Evolutionary conservation across 768 basidiomycete genomes (phyloP).

Genomic region (Leccinum uliginosum): DNA sequence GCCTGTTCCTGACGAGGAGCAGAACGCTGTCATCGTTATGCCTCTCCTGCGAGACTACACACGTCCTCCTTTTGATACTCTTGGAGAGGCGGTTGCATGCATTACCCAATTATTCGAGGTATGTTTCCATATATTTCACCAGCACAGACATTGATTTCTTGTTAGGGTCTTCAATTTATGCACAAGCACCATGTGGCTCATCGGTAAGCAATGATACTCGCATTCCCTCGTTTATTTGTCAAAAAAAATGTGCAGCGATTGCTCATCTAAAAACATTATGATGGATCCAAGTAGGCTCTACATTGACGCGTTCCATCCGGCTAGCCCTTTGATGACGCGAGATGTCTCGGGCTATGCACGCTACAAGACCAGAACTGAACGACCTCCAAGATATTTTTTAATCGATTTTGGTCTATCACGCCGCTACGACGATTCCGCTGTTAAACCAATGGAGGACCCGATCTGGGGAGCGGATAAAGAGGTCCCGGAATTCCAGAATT

Average conservation of each 20-base stretch:
- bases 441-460: neutral
- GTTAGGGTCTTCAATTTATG: neutral
- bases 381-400: too few relatives aligned
- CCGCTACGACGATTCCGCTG: neutral
- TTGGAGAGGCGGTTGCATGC: neutral
- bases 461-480: neutral
- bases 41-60: constrained; percentile 27
- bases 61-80: neutral
- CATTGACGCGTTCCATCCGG: neutral
- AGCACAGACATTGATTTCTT: neutral
- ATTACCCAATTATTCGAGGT: neutral
- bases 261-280: neutral
- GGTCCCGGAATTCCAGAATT: neutral
- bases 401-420: neutral
- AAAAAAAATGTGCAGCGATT: neutral
- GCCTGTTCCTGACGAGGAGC: constrained; percentile 3
- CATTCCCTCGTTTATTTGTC: neutral
- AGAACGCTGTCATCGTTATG: constrained; percentile 27
- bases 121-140: neutral
- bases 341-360: neutral
- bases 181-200: neutral
- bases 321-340: neutral
- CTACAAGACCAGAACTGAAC: too few relatives aligned
- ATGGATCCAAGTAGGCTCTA: neutral
- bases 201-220: neutral